Conservation (phyloP, 495 filamentous ascomycete species). For the Tuber microsphaerosporum region DNA sequence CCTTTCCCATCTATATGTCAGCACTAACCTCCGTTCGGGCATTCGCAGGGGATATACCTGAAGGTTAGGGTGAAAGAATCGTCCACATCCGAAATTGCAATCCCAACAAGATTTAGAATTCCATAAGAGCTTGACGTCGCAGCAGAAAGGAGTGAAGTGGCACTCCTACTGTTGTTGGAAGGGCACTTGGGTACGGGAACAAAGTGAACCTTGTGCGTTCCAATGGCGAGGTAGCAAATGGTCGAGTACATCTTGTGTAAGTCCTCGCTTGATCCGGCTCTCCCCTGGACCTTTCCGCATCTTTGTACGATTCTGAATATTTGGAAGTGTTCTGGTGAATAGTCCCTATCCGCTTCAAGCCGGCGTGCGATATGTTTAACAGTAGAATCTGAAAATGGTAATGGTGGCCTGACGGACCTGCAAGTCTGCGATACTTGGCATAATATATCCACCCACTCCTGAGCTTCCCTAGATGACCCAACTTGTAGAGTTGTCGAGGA, state of each 20-base stretch:
- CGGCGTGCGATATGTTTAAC: slow-evolving; percentile 59
- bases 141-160: slow-evolving; percentile 50
- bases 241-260: slow-evolving; percentile 64
- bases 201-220: slow-evolving; percentile 72
- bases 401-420: slow-evolving; percentile 44
- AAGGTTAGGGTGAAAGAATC: slow-evolving; percentile 84
- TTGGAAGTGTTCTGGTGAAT: slow-evolving; percentile 61
- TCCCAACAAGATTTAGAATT: slow-evolving; percentile 62
- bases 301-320: slow-evolving; percentile 82
- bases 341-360: slow-evolving; percentile 62
- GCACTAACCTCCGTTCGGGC: slow-evolving; percentile 15
- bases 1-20: slow-evolving; percentile 45
- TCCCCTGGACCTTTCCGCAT: slow-evolving; percentile 48
- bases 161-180: slow-evolving; percentile 46
- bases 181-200: slow-evolving; percentile 60
- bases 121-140: slow-evolving; percentile 57
- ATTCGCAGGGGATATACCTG: slow-evolving; percentile 49
- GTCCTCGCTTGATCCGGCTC: slow-evolving; percentile 64
- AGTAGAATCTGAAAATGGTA: slow-evolving; percentile 50
- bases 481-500: slow-evolving; percentile 37
- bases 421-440: slow-evolving; percentile 28
- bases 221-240: slow-evolving; percentile 78
- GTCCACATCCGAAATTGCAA: slow-evolving; percentile 63
- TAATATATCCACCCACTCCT: slow-evolving; percentile 38
- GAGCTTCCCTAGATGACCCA: slow-evolving; percentile 30